phyloP scores from a whole-genome alignment of 306 rosid genomes.

The Luffa acutangula region DNA sequence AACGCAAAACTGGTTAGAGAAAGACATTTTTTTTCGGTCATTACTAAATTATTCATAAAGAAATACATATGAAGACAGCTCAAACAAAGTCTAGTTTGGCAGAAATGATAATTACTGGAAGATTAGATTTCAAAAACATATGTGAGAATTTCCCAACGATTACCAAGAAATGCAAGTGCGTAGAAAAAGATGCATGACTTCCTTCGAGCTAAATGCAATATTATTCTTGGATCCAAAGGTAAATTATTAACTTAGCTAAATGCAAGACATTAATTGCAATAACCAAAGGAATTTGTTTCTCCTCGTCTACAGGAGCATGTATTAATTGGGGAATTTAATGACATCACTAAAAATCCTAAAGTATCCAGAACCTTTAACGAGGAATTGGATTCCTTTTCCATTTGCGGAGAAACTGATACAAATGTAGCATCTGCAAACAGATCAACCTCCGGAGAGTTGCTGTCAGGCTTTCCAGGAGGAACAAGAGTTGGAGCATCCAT shows the following conservation, averaged over 20 bases:
- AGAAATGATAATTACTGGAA: neutral
- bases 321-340: neutral
- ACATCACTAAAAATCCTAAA: neutral
- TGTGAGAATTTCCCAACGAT: neutral
- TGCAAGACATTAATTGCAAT: neutral
- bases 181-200: neutral
- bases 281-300: neutral
- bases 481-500: slow-evolving; percentile 71
- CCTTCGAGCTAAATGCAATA: neutral
- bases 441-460: slow-evolving; percentile 59
- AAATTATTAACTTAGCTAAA: neutral
- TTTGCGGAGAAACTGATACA: slow-evolving; percentile 59
- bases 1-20: neutral
- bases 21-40: neutral
- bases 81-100: neutral
- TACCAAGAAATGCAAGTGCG: neutral
- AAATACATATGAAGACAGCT: neutral
- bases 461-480: slow-evolving; percentile 42
- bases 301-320: neutral
- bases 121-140: neutral
- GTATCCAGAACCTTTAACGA: slow-evolving; percentile 43
- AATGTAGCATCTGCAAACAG: slow-evolving; percentile 89
- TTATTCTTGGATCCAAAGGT: neutral
- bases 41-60: neutral
- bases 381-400: slow-evolving; percentile 47